Conservation (phyloP, 768 basidiomycete species). For the Trametes cubensis region DNA sequence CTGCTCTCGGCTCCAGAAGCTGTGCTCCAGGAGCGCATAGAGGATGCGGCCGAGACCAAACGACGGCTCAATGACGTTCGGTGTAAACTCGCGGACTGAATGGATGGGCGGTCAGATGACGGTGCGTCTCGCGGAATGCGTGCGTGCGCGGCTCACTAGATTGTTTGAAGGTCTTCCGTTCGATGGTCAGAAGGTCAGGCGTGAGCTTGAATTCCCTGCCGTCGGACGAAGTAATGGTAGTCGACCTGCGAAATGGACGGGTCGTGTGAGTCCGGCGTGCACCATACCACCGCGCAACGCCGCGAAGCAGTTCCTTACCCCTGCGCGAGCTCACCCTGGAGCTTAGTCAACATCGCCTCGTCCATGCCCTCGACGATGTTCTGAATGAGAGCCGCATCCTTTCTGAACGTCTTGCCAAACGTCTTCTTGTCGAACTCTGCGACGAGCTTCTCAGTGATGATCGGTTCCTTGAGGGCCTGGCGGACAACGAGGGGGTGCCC, state of each 20-base stretch:
- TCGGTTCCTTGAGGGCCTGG: constrained; percentile 82
- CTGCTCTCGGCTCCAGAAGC: constrained; percentile 92
- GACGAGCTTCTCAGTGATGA: constrained; percentile 78
- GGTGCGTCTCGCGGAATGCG: constrained; percentile 15
- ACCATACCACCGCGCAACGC: constrained; percentile 12
- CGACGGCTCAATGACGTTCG: constrained; percentile 98
- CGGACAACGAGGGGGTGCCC: constrained; percentile 85
- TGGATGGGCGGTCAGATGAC: constrained; percentile 32
- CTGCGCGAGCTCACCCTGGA: constrained; percentile 73
- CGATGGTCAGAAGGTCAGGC: constrained; percentile 73
- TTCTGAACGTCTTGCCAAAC: constrained; percentile 87
- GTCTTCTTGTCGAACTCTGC: constrained; percentile 85
- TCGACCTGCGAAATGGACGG: constrained; percentile 43
- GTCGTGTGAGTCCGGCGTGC: constrained; percentile 25
- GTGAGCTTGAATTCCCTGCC: constrained; percentile 73
- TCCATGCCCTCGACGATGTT: constrained; percentile 66
- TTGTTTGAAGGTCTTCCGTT: constrained; percentile 85
- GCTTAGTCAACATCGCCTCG: constrained; percentile 61
- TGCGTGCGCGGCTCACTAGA: constrained; percentile 55
- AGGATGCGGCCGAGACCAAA: constrained; percentile 97
- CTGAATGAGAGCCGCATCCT: constrained; percentile 70
- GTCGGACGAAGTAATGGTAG: constrained; percentile 58
- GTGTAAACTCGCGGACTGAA: constrained; percentile 90
- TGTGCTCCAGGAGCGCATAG: constrained; percentile 92
- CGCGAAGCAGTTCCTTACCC: constrained; percentile 53